Base-by-base conservation (phyloP, 2,329 filamentous ascomycete genomes). In the Lasiodiplodia sp. region DNA sequence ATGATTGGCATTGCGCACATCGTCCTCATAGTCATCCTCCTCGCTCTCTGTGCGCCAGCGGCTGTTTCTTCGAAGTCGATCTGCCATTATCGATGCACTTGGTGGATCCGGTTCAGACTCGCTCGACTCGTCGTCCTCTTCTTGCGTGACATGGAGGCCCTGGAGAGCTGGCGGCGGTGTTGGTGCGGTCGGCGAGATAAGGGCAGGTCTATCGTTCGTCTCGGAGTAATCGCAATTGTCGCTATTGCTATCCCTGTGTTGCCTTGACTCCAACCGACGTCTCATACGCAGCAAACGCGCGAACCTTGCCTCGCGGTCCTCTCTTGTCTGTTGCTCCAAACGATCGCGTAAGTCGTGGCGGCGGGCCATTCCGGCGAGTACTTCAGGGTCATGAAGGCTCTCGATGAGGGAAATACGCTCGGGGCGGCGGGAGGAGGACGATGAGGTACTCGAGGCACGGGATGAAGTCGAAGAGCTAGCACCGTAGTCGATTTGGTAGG, bases 401-500 rank as follows among this genome's bases (percentile, higher is more conserved):
- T 80, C 79, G 49, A 73, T 69, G 2, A 80, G 68, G 1, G 78
- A 77, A 2, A 80, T 71, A 2, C 73, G 72, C 31, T 80, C 74
- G 3, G 77, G 76, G 25, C 73, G 73, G 8, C 68, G 72, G 18
- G 72, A 74, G 64, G 73, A 76, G 12, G 75, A 73, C 2, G 73
- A 65, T 3, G 68, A 69, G n/a, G 55, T 71, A 5, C 75, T 74
- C 8, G 78, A 79, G 25, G 69, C 70, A 25, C 70, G 71, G 2
- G 73, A 74, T 12, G 74, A 75, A 23, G 69, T 70, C 18, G 72
- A 68, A 47, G 34, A 60, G 34, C 28, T 56, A 34, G 64, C 49
- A 44, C 67, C 72, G 67, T 80, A 93, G 72, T 91, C 88, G 31
- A 95, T 90, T 72, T 92, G 88, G 77, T 95, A 95, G 70, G 89